A percentile compares a stretch with the other conserved stretches of the same genome.
Evolutionary conservation across 495 filamentous ascomycete genomes (phyloP).

Genomic region (Trichoderma reesei): DNA sequence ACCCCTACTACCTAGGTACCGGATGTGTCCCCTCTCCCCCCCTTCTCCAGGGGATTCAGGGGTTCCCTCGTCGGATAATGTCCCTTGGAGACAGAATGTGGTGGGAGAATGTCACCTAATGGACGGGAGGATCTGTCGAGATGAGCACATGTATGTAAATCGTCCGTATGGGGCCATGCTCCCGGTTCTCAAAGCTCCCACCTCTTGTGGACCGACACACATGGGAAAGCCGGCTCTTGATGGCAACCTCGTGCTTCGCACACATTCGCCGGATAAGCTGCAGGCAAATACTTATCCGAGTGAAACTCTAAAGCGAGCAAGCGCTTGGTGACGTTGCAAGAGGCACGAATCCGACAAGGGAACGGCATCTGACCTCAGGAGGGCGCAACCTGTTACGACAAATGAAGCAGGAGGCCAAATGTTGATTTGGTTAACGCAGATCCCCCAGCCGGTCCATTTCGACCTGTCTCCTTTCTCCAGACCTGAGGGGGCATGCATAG

Average conservation of each 20-base stretch:
- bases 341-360: not conserved
- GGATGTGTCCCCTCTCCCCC: not conserved
- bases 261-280: not conserved
- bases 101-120: not conserved
- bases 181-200: too few relatives aligned
- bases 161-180: not conserved
- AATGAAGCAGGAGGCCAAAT: not conserved
- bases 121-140: not conserved
- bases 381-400: slow-evolving; percentile 2
- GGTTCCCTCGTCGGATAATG: not conserved
- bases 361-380: not conserved
- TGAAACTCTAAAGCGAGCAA: not conserved
- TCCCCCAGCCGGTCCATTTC: not conserved
- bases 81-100: not conserved
- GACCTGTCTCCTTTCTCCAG: not conserved
- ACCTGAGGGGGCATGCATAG: not conserved
- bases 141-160: not conserved
- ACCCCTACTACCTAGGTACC: not conserved
- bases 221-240: not conserved
- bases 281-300: not conserved
- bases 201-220: too few relatives aligned
- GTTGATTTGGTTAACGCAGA: not conserved
- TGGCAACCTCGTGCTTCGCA: not conserved
- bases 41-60: too few relatives aligned
- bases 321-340: not conserved